Evolutionary conservation across 768 basidiomycete genomes (phyloP).

Genomic region (Naganishia randhawae): DNA sequence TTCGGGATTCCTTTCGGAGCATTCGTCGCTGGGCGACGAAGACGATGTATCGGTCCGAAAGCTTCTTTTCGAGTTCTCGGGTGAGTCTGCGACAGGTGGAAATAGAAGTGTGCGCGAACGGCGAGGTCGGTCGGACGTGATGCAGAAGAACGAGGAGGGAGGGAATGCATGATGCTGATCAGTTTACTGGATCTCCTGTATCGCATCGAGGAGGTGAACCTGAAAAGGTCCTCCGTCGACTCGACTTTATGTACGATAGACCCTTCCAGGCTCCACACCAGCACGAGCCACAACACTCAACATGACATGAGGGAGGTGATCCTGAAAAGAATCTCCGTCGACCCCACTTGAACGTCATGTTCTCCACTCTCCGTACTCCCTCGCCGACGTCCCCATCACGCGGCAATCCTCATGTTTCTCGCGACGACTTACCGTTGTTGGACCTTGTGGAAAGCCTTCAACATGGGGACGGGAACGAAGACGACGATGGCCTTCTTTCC

Average conservation of each 20-base stretch:
- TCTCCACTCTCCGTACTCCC: neutral
- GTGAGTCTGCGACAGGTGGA: no score
- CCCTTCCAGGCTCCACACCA: neutral
- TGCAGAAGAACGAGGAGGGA: constrained; percentile 8
- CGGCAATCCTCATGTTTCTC: neutral
- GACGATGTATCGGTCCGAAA: constrained; percentile 97
- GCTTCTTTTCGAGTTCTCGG: constrained; percentile 99
- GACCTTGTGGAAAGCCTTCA: constrained; percentile 98
- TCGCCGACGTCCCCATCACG: neutral
- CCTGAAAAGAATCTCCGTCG: constrained; percentile 51
- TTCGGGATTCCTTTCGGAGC: constrained; percentile 93
- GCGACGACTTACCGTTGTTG: constrained; percentile 71
- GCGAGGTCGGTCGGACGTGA: constrained; percentile 2
- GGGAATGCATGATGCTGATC: constrained; percentile 21
- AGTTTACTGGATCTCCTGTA: constrained; percentile 20
- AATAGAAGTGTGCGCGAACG: no score
- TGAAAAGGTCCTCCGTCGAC: constrained; percentile 32
- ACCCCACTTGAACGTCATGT: constrained; percentile 33
- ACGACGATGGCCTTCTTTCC: constrained; percentile 99
- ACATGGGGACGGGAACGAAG: constrained; percentile 93
- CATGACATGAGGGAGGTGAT: constrained; percentile 44
- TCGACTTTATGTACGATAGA: constrained; percentile 23
- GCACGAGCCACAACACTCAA: constrained; percentile 15
- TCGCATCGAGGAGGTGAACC: constrained; percentile 20
- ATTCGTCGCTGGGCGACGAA: constrained; percentile 98